phyloP scores from a whole-genome alignment of 148 eudicot species.

The Amaranthus hypochondriacus region DNA sequence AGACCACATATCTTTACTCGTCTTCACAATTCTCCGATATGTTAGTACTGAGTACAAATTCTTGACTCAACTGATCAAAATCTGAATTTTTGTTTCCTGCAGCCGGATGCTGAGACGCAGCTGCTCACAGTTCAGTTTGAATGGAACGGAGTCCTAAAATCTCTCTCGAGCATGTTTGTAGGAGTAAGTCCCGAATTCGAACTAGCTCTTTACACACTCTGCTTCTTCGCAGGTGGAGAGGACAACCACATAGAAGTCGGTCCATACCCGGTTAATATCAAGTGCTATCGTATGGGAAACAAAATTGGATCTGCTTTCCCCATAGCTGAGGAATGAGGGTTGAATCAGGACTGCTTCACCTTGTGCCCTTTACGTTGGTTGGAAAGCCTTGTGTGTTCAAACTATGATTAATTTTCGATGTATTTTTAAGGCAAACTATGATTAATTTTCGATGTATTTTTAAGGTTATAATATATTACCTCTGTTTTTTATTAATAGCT shows the following conservation, averaged over 20 bases:
- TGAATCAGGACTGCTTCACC: too few species aligned
- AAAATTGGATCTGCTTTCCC: constrained; percentile 89
- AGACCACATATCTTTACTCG: too few species aligned
- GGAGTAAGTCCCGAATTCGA: constrained; percentile 99
- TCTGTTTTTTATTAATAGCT: too few species aligned
- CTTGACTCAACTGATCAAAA: background rate
- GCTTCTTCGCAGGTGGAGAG: constrained; percentile 75
- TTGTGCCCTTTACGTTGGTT: too few species aligned
- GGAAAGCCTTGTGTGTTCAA: too few species aligned
- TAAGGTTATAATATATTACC: too few species aligned
- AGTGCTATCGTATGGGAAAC: constrained; percentile 78
- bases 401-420: too few species aligned
- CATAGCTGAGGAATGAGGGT: constrained; percentile 48
- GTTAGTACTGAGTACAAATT: background rate
- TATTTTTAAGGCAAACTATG: too few species aligned
- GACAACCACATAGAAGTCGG: constrained; percentile 80
- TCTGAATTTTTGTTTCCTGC: constrained; percentile 30
- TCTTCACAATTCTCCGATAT: too few species aligned
- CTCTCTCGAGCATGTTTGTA: constrained; percentile 72
- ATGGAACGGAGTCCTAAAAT: constrained; percentile 89
- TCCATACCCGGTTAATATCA: constrained; percentile 81
- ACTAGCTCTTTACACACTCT: constrained; percentile 83
- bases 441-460: too few species aligned
- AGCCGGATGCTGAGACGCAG: constrained; percentile 93
- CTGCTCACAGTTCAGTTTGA: constrained; percentile 83